A percentile compares a stretch with the other conserved stretches of the same genome.
phyloP scores from a whole-genome alignment of 768 basidiomycete species.

The Rhodotorula taiwanensis region DNA sequence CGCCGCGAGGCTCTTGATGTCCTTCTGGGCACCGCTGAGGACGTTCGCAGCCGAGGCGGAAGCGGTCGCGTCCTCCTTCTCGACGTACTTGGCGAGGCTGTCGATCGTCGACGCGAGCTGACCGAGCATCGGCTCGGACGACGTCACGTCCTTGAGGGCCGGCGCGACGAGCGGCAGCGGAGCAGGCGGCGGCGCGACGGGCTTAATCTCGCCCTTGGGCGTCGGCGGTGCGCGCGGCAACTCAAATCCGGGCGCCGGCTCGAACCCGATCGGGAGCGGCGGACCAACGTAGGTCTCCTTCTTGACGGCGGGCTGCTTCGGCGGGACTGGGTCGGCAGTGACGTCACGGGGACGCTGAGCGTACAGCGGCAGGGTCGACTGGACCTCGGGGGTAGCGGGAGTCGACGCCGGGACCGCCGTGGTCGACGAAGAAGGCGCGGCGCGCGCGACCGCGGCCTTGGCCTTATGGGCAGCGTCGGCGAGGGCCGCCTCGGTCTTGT shows the following conservation, averaged over 20 bases:
- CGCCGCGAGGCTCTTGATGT: slow-evolving; percentile 68
- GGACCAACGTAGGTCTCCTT: slow-evolving; percentile 57
- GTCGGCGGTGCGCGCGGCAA: slow-evolving; percentile 53
- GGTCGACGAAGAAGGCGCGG: slow-evolving; percentile 63
- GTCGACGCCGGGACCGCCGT: slow-evolving; percentile 53
- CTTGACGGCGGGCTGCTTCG: slow-evolving; percentile 32
- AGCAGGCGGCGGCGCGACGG: slow-evolving; percentile 33
- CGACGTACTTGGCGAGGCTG: slow-evolving; percentile 74
- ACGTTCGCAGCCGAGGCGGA: slow-evolving; percentile 52
- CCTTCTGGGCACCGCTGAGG: slow-evolving; percentile 69
- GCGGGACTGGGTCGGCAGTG: slow-evolving; percentile 43
- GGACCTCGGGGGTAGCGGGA: slow-evolving; percentile 18
- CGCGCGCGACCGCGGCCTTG: slow-evolving; percentile 38
- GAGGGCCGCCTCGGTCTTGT: slow-evolving; percentile 14
- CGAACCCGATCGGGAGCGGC: slow-evolving; percentile 79
- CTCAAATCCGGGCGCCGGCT: slow-evolving; percentile 82
- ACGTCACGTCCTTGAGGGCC: slow-evolving; percentile 60
- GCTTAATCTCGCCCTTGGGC: slow-evolving; percentile 42
- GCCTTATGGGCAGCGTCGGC: slow-evolving; percentile 3
- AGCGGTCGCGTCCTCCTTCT: slow-evolving; percentile 55
- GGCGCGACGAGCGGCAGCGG: slow-evolving; percentile 75
- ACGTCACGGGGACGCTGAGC: slow-evolving; percentile 43
- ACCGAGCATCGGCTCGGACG: slow-evolving; percentile 82
- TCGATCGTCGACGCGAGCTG: slow-evolving; percentile 92
- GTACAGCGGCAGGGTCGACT: slow-evolving; percentile 37